These are phyloP conservation scores for Leccinum disarticulatum DNA, from an alignment of 768 basidiomycete genomes.

Conservation along the genomic window DNA sequence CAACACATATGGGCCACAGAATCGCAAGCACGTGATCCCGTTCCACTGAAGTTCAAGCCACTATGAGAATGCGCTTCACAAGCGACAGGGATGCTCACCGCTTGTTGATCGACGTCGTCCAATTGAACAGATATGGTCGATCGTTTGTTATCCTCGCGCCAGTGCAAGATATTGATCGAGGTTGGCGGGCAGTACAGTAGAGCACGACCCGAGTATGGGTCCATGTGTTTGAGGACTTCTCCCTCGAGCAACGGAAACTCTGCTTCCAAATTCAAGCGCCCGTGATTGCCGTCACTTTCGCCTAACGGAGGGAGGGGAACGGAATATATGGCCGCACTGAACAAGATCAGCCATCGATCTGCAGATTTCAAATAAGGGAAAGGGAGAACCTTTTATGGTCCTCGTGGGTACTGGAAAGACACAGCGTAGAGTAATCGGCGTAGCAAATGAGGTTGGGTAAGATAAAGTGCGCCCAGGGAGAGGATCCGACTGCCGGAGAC, in stretches of 20 bases:
- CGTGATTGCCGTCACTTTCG: neutral
- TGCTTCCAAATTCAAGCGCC: slow-evolving; percentile 6
- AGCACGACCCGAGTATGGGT: slow-evolving; percentile 32
- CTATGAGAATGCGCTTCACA: neutral
- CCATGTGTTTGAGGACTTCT: slow-evolving; percentile 37
- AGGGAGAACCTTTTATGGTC: slow-evolving; percentile 14
- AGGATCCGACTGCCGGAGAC: neutral
- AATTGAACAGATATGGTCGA: slow-evolving; percentile 22
- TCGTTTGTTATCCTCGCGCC: slow-evolving; percentile 29
- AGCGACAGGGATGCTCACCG: slow-evolving; percentile 24
- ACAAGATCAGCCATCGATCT: neutral
- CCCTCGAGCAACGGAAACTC: slow-evolving; percentile 14
- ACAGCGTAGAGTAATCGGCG: slow-evolving; percentile 12
- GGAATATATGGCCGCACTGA: slow-evolving; percentile 15
- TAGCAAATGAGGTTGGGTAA: slow-evolving; percentile 9
- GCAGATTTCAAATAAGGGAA: neutral
- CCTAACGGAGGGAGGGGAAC: slow-evolving; percentile 8
- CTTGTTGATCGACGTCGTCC: slow-evolving; percentile 32
- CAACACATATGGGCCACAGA: slow-evolving; percentile 51
- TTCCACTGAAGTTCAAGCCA: slow-evolving; percentile 34
- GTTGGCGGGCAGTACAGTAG: slow-evolving; percentile 31
- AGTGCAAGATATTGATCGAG: slow-evolving; percentile 40
- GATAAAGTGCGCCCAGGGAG: slow-evolving; percentile 13
- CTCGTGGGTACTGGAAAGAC: neutral
- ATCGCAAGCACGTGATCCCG: slow-evolving; percentile 41